These are phyloP conservation scores for Podaxis pistillaris DNA, from an alignment of 768 basidiomycete genomes.

Conservation along the genomic window DNA sequence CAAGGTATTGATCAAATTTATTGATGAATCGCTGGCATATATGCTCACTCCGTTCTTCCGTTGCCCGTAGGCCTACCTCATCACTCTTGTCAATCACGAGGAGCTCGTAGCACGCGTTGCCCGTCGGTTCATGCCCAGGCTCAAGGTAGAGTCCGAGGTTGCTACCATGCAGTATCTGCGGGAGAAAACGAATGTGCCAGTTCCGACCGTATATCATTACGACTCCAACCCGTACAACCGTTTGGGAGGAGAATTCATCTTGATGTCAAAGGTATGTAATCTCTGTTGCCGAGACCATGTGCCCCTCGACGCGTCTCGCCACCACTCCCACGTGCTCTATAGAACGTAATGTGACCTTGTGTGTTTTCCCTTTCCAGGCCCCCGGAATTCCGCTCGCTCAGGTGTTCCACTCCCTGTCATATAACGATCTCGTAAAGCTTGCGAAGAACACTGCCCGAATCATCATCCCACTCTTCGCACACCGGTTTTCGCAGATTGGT, in stretches of 20 bases:
- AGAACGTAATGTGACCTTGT: constrained; percentile 20
- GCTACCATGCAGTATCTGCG: constrained; percentile 83
- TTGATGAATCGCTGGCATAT: not conserved
- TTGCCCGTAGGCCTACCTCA: constrained; percentile 65
- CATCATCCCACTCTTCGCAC: constrained; percentile 71
- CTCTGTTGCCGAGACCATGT: not conserved
- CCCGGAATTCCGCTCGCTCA: constrained; percentile 67
- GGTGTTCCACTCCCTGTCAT: constrained; percentile 69
- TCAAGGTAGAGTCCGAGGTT: constrained; percentile 86
- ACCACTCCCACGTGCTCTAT: constrained; percentile 11
- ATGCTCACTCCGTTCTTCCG: constrained; percentile 1
- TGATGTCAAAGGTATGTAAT: constrained; percentile 77
- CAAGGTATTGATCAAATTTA: constrained; percentile 44
- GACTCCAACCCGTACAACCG: constrained; percentile 85
- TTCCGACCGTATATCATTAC: constrained; percentile 73
- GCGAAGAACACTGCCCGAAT: constrained; percentile 68
- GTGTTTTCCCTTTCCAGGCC: constrained; percentile 45
- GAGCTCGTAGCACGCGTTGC: constrained; percentile 79
- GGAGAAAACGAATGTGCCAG: constrained; percentile 65
- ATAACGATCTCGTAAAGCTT: constrained; percentile 60
- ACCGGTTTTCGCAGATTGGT: constrained; percentile 74
- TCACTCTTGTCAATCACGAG: constrained; percentile 59
- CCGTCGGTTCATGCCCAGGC: constrained; percentile 79
- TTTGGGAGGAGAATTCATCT: constrained; percentile 80
- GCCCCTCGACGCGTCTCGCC: not conserved